Conservation (phyloP, 768 basidiomycete species). For the Hypholoma fasciculare region DNA sequence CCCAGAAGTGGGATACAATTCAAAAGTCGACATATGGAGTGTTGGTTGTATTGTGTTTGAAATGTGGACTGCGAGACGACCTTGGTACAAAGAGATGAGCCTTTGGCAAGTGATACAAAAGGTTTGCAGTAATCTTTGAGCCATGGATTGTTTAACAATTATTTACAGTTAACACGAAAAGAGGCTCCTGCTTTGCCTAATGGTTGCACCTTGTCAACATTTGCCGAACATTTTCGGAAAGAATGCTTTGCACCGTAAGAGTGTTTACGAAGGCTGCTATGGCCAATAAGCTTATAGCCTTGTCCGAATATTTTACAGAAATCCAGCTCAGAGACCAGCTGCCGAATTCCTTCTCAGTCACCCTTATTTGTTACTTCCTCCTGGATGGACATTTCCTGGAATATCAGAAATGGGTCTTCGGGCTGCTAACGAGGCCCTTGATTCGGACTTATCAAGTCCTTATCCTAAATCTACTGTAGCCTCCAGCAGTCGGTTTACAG, state of each 20-base stretch:
- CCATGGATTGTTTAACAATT: neutral
- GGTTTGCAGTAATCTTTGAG: conserved; percentile 38
- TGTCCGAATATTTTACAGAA: conserved; percentile 33
- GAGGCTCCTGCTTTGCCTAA: conserved; percentile 76
- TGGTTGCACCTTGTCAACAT: conserved; percentile 57
- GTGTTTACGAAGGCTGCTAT: neutral
- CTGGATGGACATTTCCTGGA: conserved; percentile 46
- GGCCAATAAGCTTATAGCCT: neutral
- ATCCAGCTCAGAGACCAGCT: conserved; percentile 69
- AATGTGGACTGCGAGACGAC: conserved; percentile 93
- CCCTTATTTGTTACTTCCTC: conserved; percentile 58
- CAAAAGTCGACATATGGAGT: conserved; percentile 97
- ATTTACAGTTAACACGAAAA: conserved; percentile 61
- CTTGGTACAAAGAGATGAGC: conserved; percentile 75
- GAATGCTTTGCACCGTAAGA: conserved; percentile 77
- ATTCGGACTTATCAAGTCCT: too few species aligned
- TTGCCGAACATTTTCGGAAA: conserved; percentile 71
- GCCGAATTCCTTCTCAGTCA: conserved; percentile 67
- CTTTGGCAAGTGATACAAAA: conserved; percentile 77
- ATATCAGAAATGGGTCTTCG: conserved; percentile 16
- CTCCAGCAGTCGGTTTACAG: too few species aligned
- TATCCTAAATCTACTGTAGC: too few species aligned
- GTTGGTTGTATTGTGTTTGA: conserved; percentile 91
- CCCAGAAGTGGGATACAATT: conserved; percentile 72
- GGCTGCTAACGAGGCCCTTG: neutral